Conservation (phyloP, 306 rosid species). For the Trichosanthes truncata region DNA sequence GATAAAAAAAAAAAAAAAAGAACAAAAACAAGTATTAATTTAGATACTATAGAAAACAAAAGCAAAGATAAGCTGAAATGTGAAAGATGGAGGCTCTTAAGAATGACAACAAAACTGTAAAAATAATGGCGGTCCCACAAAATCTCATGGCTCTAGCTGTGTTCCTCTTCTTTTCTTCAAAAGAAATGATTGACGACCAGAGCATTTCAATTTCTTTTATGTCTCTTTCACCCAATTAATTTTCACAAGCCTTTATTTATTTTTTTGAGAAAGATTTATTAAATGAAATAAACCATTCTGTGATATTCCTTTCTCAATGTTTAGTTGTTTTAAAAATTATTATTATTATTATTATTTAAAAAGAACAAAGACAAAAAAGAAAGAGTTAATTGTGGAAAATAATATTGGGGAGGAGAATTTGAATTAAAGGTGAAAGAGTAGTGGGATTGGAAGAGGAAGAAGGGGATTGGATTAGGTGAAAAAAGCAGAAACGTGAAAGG, state of each 20-base stretch:
- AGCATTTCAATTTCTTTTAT: neutral
- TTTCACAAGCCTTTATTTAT: neutral
- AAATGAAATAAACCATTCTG: neutral
- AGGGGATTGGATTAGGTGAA: neutral
- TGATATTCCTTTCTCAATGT: too few relatives aligned
- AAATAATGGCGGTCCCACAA: neutral
- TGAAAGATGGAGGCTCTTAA: neutral
- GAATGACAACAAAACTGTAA: neutral
- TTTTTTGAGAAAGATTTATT: neutral
- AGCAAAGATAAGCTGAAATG: neutral
- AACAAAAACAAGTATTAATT: too few relatives aligned
- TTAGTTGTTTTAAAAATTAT: too few relatives aligned
- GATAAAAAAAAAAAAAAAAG: too few relatives aligned
- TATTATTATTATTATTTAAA: too few relatives aligned
- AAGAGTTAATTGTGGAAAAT: neutral
- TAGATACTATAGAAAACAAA: too few relatives aligned
- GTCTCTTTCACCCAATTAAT: neutral
- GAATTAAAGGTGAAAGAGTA: neutral
- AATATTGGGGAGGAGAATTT: neutral
- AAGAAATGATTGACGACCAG: neutral
- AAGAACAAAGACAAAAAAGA: too few relatives aligned
- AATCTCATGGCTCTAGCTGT: neutral
- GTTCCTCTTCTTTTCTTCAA: neutral
- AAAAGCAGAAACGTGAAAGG: neutral
- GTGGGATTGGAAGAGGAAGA: neutral